Base-by-base conservation (phyloP, 148 eudicot species). In the Linanthus parryae region DNA sequence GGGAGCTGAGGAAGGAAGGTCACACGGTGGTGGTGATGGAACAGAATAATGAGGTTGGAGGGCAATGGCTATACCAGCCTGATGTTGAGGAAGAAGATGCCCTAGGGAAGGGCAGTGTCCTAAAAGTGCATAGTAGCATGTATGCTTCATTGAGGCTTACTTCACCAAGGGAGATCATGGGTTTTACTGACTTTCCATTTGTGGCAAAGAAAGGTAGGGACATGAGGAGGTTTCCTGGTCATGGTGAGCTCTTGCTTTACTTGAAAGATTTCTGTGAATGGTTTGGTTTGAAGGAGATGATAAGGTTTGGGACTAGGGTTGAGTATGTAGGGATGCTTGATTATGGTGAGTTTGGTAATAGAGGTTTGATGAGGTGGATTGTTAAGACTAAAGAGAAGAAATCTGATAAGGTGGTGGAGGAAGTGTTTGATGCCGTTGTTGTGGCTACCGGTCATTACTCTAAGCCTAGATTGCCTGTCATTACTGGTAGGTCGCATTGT, bases 401-500 rank as follows among this genome's bases (percentile, higher is more conserved):
- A 21, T 14, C 56, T 40, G 68, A 57, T 48, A 51, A 47, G 61
- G 62, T 62, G 73, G 75, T 69, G 65, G 88, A 82, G 15, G 95
- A 85, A 68, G 83, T 79, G 16, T 85, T 65, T 54, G 85, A 85
- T 46, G 95, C 95, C 34, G 85, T 85, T 74, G 81, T 82, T 52
- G 86, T 85, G 15, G 95, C 95, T 63, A 68, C 85, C 19, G 95
- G 95, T 6, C 89, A 85, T 50, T 85, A 85, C 40, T 82, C 89
- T 52, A 68, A 79, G 13, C 95, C 89, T 48, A 66, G 81, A 64
- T 48, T 85, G 81, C 95, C 95, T 13, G 38, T 38, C 44, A 82
- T 85, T 26, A 71, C 75, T 76, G 95, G 88, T 85, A 52, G 25
- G 44, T 49, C 8, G 29, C n/a, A n/a, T n/a, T n/a, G n/a, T n/a